Evolutionary conservation across 257 asterid genomes (phyloP).

Genomic region (Schizonepeta tenuifolia): DNA sequence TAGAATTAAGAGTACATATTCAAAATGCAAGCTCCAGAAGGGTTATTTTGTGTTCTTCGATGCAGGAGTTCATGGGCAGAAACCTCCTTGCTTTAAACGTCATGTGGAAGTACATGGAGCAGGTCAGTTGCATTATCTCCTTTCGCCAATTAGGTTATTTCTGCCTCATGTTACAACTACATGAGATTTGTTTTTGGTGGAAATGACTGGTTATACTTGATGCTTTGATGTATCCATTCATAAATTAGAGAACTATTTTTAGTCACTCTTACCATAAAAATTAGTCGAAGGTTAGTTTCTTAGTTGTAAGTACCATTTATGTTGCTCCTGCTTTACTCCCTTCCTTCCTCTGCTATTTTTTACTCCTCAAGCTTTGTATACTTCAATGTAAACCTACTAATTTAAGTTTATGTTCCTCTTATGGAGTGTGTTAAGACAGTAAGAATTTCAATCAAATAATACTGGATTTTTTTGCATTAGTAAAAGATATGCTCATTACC

Average conservation of each 20-base stretch:
- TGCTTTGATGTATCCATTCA: slow-evolving; percentile 10
- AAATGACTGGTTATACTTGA: slow-evolving; percentile 8
- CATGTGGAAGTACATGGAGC: slow-evolving; percentile 99
- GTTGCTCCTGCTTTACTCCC: background rate
- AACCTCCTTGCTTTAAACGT: slow-evolving; percentile 95
- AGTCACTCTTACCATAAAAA: background rate
- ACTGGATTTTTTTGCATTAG: background rate
- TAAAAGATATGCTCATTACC: background rate
- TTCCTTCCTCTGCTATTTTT: background rate
- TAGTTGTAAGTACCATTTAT: background rate
- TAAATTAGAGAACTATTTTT: background rate
- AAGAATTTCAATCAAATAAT: background rate
- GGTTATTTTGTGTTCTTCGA: slow-evolving; percentile 7
- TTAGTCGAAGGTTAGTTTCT: background rate
- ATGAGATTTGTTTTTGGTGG: slow-evolving; percentile 4
- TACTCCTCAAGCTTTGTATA: background rate
- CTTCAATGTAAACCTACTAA: background rate
- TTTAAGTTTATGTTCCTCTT: background rate
- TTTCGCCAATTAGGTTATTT: slow-evolving; percentile 12
- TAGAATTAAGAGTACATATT: background rate
- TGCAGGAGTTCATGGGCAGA: slow-evolving; percentile 98
- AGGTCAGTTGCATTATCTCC: slow-evolving; percentile 54
- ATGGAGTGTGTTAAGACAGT: background rate
- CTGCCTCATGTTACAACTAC: slow-evolving; percentile 22
- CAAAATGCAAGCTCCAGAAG: slow-evolving; percentile 13